Evolutionary conservation across 495 filamentous ascomycete genomes (phyloP), one percentile per base, ranked within the genome.

Genomic region (Aspergillus carlsbadensis): DNA sequence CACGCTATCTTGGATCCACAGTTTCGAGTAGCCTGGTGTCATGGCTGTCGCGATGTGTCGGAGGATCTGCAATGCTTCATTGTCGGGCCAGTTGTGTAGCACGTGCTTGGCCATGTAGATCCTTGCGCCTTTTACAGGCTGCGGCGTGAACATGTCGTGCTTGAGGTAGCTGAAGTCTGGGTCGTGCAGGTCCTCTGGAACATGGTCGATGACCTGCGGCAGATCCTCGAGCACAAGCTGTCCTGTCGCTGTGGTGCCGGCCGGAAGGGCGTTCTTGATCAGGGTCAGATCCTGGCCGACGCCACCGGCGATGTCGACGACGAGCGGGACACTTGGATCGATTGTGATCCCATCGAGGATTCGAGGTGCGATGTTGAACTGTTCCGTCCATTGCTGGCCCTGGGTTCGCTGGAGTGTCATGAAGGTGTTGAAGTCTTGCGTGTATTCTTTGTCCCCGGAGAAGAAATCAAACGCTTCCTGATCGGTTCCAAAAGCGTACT

Each of bases 401-500:
- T 10, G 8, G 10, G 18, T 43, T 3, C 20, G 40, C 40, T 43
- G 40, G 17, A 43, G 13, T 3, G 40, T 24, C 40, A 43, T 43
- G 20, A 43, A 43, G 3, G 21, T 17, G 13, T 43, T 43, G 40
- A 43, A 43, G 10, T 43, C 40, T 2, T 14, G 17, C 18, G 6
- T 22, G 17, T 58, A 55, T 1, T 61, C 61, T 14, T 29, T 29
- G 26, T 29, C 36, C 15, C 36, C 36, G 13, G 36, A 5, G 36
- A 14, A 14, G 11, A 39, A 39, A 5, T 14, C 36, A 17, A 39
- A 39, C 5, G 3, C 13, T 14, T 15, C 6, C 18, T 54, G 20
- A 34, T 39, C 36, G 4, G 26, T 29, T 29, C 26, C 26, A 29
- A 29, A 29, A 4, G 26, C 26, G 26, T 29, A 29, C 26, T 29